Conservation (phyloP, 495 filamentous ascomycete species). For the Hapsidospora chrysogenum region DNA sequence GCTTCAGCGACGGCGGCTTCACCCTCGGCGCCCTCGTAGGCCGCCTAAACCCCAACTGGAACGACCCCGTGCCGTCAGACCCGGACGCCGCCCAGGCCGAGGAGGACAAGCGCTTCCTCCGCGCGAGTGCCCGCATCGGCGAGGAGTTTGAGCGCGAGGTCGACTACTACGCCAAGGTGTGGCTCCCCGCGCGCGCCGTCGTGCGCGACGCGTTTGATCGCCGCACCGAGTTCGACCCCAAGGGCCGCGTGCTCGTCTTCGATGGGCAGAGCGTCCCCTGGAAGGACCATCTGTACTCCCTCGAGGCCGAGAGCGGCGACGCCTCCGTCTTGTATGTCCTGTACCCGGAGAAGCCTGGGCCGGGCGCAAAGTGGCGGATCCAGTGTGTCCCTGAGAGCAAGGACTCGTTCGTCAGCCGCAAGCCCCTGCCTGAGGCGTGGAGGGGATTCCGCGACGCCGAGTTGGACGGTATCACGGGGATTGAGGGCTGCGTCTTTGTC, state of each 20-base stretch:
- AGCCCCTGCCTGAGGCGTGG: conserved; percentile 81
- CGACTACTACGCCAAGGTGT: conserved; percentile 50
- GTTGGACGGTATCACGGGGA: conserved; percentile 54
- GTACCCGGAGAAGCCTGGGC: conserved; percentile 61
- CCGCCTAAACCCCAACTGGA: conserved; percentile 63
- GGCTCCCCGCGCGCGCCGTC: conserved; percentile 73
- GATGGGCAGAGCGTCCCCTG: conserved; percentile 63
- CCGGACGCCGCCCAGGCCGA: conserved; percentile 44
- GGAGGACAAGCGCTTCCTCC: conserved; percentile 66
- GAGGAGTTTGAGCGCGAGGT: conserved; percentile 69
- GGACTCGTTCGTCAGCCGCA: conserved; percentile 77
- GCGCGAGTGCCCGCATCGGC: conserved; percentile 67
- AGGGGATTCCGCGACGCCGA: conserved; percentile 75
- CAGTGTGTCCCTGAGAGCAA: conserved; percentile 68
- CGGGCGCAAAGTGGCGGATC: conserved; percentile 74
- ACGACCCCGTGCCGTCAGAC: conserved; percentile 28
- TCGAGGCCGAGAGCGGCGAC: conserved; percentile 47
- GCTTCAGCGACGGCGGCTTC: conserved; percentile 68
- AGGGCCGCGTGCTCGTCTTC: conserved; percentile 69
- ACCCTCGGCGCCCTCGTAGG: conserved; percentile 69
- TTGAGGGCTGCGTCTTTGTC: conserved; percentile 73
- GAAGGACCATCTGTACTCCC: conserved; percentile 86
- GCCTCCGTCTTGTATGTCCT: conserved; percentile 69
- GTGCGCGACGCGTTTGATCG: conserved; percentile 54
- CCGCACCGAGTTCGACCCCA: conserved; percentile 46